A percentile compares a stretch with the other conserved stretches of the same genome.
Evolutionary conservation across 148 eudicot species (phyloP).

Genomic region (Chenopodium album): DNA sequence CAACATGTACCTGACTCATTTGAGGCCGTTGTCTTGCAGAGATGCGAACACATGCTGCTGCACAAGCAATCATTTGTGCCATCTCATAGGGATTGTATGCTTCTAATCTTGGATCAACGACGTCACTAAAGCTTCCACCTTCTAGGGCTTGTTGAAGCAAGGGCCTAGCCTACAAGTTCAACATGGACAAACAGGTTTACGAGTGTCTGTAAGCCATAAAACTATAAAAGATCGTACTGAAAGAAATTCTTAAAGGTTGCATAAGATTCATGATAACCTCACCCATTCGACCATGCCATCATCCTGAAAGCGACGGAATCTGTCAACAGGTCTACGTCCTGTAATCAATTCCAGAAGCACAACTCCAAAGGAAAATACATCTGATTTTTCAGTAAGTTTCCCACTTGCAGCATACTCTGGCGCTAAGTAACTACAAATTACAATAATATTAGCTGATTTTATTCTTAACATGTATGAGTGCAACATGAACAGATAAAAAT

Average conservation of each 20-base stretch:
- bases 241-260: no score
- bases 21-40: conserved; percentile 50
- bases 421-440: conserved; percentile 52
- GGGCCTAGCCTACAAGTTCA: conserved; percentile 44
- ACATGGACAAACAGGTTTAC: no score
- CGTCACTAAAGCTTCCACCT: conserved; percentile 28
- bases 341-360: conserved; percentile 64
- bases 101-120: conserved; percentile 50
- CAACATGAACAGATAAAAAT: not conserved
- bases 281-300: conserved; percentile 57
- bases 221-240: no score
- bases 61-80: conserved; percentile 60
- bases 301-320: conserved; percentile 28
- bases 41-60: conserved; percentile 52
- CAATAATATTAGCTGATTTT: not conserved
- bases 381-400: conserved; percentile 55
- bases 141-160: conserved; percentile 47
- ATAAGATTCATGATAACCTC: not conserved
- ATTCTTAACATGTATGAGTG: not conserved
- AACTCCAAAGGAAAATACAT: conserved; percentile 57
- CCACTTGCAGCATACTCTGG: conserved; percentile 57
- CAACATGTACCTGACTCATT: conserved; percentile 54
- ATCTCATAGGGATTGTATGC: conserved; percentile 39
- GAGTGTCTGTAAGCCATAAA: not conserved
- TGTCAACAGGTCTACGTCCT: conserved; percentile 49